Conservation (phyloP, 176 grass and related monocot genomes). For the Oryza australiensis region DNA sequence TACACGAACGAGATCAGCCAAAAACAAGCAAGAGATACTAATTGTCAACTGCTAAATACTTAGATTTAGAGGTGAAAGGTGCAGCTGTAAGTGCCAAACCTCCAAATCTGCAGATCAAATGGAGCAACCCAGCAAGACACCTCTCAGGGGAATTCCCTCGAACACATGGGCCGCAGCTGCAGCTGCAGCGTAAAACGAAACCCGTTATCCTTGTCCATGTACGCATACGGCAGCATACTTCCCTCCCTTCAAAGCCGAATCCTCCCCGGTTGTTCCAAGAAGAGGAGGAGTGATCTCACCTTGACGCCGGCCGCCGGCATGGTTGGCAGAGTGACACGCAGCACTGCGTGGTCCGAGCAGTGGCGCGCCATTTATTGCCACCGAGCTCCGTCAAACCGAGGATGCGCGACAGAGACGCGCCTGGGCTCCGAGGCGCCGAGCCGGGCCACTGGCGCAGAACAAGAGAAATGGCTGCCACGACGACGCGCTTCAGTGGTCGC, state of each 20-base stretch:
- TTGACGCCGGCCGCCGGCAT: not conserved
- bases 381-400: constrained; percentile 5
- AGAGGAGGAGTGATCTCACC: not conserved
- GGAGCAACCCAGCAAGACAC: not conserved
- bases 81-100: not conserved
- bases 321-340: constrained; percentile 3
- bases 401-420: not conserved
- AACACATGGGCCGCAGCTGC: constrained; percentile 3
- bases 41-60: not conserved
- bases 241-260: not conserved
- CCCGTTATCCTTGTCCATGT: not conserved
- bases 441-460: not conserved
- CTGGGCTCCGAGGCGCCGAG: not conserved
- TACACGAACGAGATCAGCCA: not conserved
- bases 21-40: not conserved
- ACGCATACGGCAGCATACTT: not conserved
- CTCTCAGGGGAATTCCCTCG: constrained; percentile 22
- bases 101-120: not conserved
- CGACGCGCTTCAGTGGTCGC: not conserved
- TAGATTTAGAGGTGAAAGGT: not conserved
- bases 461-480: not conserved
- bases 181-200: not conserved
- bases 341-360: not conserved
- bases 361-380: not conserved
- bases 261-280: not conserved